Percentiles rank a stretch among this genome's conserved stretches.
Evolutionary conservation across 2,329 filamentous ascomycete genomes (phyloP).

Genomic region (Penicillium crustosum): DNA sequence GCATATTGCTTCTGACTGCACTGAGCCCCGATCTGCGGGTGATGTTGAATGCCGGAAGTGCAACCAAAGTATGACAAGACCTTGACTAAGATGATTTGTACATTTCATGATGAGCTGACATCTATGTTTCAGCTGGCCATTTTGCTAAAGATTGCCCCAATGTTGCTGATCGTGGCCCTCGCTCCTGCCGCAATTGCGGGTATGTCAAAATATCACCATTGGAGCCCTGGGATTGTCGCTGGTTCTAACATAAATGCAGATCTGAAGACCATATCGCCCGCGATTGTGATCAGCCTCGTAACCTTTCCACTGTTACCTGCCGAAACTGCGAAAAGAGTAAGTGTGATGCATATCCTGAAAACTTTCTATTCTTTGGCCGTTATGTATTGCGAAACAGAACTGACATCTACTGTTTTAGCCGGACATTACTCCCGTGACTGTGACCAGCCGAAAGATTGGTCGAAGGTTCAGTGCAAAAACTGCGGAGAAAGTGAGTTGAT

Average conservation of each 20-base stretch:
- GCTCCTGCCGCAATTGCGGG: constrained; percentile 49
- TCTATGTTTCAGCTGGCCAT: constrained; percentile 38
- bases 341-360: neutral
- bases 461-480: constrained; percentile 46
- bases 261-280: constrained; percentile 45
- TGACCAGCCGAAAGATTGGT: constrained; percentile 45
- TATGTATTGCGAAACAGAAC: neutral
- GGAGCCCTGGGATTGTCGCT: neutral
- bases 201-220: constrained; percentile 22
- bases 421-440: constrained; percentile 49
- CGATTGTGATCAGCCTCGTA: constrained; percentile 46
- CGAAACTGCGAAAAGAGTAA: constrained; percentile 48
- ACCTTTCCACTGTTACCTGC: constrained; percentile 43
- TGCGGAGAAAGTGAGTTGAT: constrained; percentile 44
- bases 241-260: constrained; percentile 24
- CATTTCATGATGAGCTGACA: constrained; percentile 10
- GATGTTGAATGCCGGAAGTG: constrained; percentile 49
- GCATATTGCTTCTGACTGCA: constrained; percentile 51
- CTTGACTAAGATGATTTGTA: neutral
- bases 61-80: constrained; percentile 35
- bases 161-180: constrained; percentile 28
- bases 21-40: constrained; percentile 45
- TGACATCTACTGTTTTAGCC: constrained; percentile 26
- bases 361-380: neutral
- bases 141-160: constrained; percentile 50